A percentile compares a stretch with the other conserved stretches of the same genome.
Conservation (phyloP, 2,329 filamentous ascomycete genomes). For the Ophiostoma pallidulum region DNA sequence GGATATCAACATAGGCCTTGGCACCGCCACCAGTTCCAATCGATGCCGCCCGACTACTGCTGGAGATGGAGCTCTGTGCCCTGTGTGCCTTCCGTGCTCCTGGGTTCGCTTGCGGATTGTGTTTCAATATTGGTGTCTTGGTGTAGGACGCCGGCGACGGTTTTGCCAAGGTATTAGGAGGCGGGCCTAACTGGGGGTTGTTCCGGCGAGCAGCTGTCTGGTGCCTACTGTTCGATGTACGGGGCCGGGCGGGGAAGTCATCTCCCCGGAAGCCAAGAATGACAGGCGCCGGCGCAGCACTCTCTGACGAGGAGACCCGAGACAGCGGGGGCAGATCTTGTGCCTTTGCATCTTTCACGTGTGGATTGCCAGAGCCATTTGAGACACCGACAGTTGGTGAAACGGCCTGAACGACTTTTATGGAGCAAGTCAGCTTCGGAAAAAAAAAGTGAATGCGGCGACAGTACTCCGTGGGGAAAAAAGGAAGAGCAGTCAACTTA, state of each 20-base stretch:
- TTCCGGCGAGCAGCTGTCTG: conserved; percentile 5
- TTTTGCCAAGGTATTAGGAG: background rate
- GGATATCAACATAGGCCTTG: conserved; percentile 38
- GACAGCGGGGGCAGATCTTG: conserved; percentile 21
- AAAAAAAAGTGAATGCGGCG: too few species aligned
- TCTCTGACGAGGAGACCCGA: conserved; percentile 14
- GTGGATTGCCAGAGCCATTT: background rate
- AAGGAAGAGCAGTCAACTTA: conserved; percentile 14
- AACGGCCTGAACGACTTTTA: conserved; percentile 6
- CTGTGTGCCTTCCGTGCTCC: too few species aligned
- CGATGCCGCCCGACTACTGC: conserved; percentile 1
- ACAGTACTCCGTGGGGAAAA: too few species aligned
- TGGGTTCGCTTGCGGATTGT: too few species aligned
- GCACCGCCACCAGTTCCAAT: background rate
- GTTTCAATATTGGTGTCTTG: too few species aligned
- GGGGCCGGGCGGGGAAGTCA: conserved; percentile 26
- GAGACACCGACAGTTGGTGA: background rate
- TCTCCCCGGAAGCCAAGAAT: conserved; percentile 23
- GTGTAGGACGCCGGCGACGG: too few species aligned
- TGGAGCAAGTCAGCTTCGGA: background rate
- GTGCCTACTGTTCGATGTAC: conserved; percentile 23
- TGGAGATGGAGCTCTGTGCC: conserved; percentile 5
- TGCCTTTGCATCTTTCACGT: background rate
- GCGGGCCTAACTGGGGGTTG: background rate
- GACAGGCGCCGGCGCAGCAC: conserved; percentile 22